Conservation (phyloP, 192 early-diverging fungal species). For the Thoreauomyces humboldtii region DNA sequence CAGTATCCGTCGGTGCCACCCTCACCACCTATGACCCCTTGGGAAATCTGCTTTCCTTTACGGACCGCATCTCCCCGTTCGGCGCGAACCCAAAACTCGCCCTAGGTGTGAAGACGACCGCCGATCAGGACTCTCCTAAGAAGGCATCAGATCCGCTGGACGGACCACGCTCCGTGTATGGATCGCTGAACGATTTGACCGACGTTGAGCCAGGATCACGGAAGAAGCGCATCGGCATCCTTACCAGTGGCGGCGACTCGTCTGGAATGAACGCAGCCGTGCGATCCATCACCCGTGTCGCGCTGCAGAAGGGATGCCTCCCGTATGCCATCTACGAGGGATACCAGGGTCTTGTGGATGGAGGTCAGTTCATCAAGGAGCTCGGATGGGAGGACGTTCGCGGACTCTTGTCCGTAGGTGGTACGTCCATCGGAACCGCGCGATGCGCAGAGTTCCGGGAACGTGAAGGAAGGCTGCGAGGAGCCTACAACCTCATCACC, state of each 20-base stretch:
- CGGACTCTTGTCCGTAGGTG: constrained; percentile 81
- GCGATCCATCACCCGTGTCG: constrained; percentile 83
- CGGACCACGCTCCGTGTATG: too few species aligned
- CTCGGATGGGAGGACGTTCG: constrained; percentile 90
- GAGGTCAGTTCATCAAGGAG: constrained; percentile 79
- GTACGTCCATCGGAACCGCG: constrained; percentile 93
- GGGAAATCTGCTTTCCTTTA: constrained; percentile 76
- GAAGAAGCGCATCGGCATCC: constrained; percentile 82
- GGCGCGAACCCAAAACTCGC: constrained; percentile 22
- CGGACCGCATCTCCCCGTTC: constrained; percentile 54
- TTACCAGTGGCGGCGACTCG: constrained; percentile 93
- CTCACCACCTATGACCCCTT: constrained; percentile 70
- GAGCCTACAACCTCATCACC: constrained; percentile 80
- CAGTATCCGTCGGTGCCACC: constrained; percentile 5
- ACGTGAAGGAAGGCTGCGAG: constrained; percentile 77
- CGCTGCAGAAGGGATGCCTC: constrained; percentile 76
- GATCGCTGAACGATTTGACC: neutral
- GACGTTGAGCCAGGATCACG: neutral
- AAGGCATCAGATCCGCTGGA: too few species aligned
- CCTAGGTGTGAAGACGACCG: too few species aligned
- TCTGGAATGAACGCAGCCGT: constrained; percentile 99
- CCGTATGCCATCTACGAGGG: constrained; percentile 93
- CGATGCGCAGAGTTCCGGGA: constrained; percentile 84
- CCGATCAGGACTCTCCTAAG: too few species aligned
- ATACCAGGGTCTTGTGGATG: constrained; percentile 94